These are phyloP conservation scores for Chrysanthemum seticuspe DNA, from an alignment of 129 eudicot species.

Conservation along the genomic window DNA sequence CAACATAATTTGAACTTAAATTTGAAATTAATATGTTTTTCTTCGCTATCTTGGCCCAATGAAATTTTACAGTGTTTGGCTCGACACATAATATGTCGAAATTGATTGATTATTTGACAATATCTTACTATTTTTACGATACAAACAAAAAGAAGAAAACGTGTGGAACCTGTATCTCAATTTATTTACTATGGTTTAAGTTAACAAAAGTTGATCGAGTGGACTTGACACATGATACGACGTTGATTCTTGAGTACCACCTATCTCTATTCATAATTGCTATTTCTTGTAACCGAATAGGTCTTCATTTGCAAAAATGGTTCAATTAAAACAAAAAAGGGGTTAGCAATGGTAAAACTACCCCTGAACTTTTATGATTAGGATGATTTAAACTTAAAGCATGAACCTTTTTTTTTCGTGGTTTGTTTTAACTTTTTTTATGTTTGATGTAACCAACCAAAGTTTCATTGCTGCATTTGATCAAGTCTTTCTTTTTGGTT, in stretches of 20 bases:
- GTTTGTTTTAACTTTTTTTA: too few species aligned
- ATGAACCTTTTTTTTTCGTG: too few species aligned
- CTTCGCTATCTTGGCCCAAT: background rate
- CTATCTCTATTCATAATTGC: background rate
- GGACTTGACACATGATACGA: too few species aligned
- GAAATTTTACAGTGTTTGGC: background rate
- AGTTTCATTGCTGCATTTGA: too few species aligned
- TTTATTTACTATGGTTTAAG: too few species aligned
- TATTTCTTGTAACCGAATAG: background rate
- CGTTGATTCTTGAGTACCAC: background rate
- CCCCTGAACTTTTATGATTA: too few species aligned
- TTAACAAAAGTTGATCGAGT: too few species aligned
- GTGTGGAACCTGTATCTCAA: background rate
- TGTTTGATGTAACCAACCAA: too few species aligned
- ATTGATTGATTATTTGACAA: background rate
- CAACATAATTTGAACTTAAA: background rate
- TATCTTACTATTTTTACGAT: background rate
- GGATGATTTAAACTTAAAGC: too few species aligned
- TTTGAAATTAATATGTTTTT: background rate
- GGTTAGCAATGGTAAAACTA: too few species aligned
- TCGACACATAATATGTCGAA: background rate
- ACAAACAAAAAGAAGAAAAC: background rate
- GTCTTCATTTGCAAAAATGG: background rate
- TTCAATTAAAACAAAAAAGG: background rate
- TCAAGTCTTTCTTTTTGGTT: too few species aligned